These are phyloP conservation scores for Uncinocarpus reesii DNA, from an alignment of 2,329 filamentous ascomycete genomes.

Conservation along the genomic window DNA sequence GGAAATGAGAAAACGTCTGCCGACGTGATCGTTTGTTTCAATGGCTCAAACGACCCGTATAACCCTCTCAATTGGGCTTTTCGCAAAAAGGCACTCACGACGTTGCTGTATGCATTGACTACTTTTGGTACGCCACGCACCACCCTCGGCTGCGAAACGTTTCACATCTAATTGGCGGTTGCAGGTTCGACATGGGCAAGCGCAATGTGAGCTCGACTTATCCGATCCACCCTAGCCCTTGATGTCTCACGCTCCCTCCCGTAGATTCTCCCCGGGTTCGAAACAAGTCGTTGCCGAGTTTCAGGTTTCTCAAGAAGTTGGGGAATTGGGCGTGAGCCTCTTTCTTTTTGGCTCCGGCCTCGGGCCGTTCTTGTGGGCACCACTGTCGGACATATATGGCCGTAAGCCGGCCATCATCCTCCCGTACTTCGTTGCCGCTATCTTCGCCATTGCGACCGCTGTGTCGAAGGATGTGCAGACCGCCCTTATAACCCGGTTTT, in stretches of 20 bases:
- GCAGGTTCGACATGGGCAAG: neutral
- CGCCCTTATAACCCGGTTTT: neutral
- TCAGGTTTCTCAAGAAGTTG: too few relatives aligned
- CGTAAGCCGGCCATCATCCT: neutral
- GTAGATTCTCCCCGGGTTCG: neutral
- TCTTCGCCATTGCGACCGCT: neutral
- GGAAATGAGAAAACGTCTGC: neutral
- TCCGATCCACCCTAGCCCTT: neutral
- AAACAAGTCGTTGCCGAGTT: neutral
- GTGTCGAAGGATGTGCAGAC: neutral
- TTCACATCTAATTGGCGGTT: neutral
- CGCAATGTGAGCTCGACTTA: neutral
- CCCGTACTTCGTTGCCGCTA: neutral
- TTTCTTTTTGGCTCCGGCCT: neutral
- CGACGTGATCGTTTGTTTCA: neutral
- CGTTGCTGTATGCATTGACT: too few relatives aligned
- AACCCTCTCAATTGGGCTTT: neutral
- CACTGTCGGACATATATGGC: too few relatives aligned
- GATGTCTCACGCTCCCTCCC: neutral
- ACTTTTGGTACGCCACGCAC: neutral
- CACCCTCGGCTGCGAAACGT: neutral
- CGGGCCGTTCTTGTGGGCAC: too few relatives aligned
- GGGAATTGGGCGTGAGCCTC: neutral
- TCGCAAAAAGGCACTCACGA: too few relatives aligned
- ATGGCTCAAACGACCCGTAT: too few relatives aligned